phyloP scores from a whole-genome alignment of 495 filamentous ascomycete genomes.

The Aspergillus kassunensis region DNA sequence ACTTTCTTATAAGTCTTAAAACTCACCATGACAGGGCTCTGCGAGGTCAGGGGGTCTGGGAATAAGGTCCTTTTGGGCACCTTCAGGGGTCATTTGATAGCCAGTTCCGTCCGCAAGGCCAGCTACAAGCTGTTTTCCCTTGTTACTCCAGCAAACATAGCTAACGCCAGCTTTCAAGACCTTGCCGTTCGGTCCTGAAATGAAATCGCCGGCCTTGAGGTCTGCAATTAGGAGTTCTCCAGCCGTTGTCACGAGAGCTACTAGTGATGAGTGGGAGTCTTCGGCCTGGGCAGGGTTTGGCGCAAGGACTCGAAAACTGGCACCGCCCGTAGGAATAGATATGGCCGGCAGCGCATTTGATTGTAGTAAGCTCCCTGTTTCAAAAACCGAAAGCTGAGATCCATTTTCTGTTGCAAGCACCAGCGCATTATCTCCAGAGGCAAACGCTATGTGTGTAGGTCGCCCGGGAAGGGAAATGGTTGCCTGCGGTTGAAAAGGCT shows the following conservation, averaged over 20 bases:
- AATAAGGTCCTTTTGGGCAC: conserved; percentile 67
- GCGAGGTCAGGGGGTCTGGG: conserved; percentile 70
- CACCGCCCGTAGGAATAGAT: conserved; percentile 72
- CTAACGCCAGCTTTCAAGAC: conserved; percentile 71
- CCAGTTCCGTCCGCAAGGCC: conserved; percentile 78
- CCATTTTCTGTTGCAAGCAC: conserved; percentile 79
- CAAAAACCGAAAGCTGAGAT: conserved; percentile 78
- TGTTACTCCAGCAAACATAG: conserved; percentile 86
- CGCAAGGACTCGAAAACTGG: conserved; percentile 65
- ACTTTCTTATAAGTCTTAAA: background rate
- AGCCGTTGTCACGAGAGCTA: conserved; percentile 73
- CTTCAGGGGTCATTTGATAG: conserved; percentile 79
- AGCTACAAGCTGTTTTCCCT: conserved; percentile 88
- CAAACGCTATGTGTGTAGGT: conserved; percentile 87
- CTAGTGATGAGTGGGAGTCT: conserved; percentile 39
- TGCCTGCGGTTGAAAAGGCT: conserved; percentile 68
- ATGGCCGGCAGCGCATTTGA: conserved; percentile 63
- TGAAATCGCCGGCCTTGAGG: conserved; percentile 59
- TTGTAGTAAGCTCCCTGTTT: conserved; percentile 60
- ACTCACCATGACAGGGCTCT: conserved; percentile 61
- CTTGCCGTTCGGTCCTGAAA: conserved; percentile 59
- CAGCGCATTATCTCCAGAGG: conserved; percentile 76
- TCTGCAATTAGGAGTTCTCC: conserved; percentile 84
- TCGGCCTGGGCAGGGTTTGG: conserved; percentile 74
- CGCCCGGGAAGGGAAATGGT: conserved; percentile 67